Base-by-base conservation (phyloP, 1,284 basidiomycete genomes). In the Ceraceosorus guamensis region DNA sequence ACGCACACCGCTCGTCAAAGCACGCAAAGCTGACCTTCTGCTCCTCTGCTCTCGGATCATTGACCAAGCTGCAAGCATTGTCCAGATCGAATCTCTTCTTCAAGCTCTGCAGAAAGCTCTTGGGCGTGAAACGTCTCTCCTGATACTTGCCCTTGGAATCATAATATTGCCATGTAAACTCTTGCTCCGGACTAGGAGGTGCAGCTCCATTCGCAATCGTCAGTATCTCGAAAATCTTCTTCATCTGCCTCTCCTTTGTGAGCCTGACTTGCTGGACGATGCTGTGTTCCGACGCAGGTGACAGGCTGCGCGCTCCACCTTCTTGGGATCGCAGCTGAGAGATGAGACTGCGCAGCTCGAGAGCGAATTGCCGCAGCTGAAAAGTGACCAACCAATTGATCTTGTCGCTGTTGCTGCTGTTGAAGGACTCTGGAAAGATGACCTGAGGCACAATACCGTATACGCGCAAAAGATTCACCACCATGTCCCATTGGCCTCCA, bases 1-100 rank as follows among this genome's bases (percentile, higher is more conserved):
- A n/a, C n/a, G n/a, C n/a, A n/a, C n/a, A n/a, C n/a, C n/a, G n/a
- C n/a, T n/a, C n/a, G n/a, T n/a, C n/a, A n/a, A n/a, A n/a, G n/a
- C n/a, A n/a, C n/a, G n/a, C n/a, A n/a, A n/a, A n/a, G n/a, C n/a
- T n/a, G n/a, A n/a, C n/a, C n/a, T 85, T 86, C 59, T 81, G 82
- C 71, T 86, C 88, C 16, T 81, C 80, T 73, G 95, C 91, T 34
- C 92, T 83, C 14, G 93, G 92, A 75, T 97, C 92, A 73, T 97
- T 87, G 78, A 97, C 91, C 39, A 97, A 82, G 50, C 90, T 93
- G 81, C 95, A 92, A 6, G 82, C 85, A 43, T 88, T 85, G 16
- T 84, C 44, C 79, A 79, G 76, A 83, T 86, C 68, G 78, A 78
- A 31, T 76, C 79, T 66, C 34, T 58, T 59, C 30, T 68, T 65